phyloP scores from a whole-genome alignment of 2,329 filamentous ascomycete species.

The Elsinoe arachidis region DNA sequence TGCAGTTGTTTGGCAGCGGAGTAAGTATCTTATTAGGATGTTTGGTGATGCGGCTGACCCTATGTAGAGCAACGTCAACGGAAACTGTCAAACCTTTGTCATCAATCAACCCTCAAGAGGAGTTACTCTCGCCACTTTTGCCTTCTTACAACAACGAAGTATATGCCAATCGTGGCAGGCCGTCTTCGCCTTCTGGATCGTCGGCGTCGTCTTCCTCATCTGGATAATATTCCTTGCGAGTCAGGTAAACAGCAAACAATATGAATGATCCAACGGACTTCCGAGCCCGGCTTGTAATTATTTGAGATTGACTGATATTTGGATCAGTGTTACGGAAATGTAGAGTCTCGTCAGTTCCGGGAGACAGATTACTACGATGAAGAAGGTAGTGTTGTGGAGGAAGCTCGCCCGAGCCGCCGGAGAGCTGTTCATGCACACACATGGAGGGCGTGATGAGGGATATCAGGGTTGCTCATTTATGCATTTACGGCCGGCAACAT shows the following conservation, averaged over 20 bases:
- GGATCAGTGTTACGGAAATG: background rate
- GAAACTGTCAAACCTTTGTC: constrained; percentile 51
- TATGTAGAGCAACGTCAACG: constrained; percentile 44
- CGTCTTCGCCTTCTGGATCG: constrained; percentile 54
- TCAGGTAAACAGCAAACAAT: constrained; percentile 17
- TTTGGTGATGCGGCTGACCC: background rate
- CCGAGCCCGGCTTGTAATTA: background rate
- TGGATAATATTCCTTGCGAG: constrained; percentile 56
- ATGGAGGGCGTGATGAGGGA: background rate
- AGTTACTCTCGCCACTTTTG: constrained; percentile 47
- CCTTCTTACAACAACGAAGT: constrained; percentile 53
- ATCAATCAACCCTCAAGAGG: constrained; percentile 41
- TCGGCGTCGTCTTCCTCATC: constrained; percentile 54
- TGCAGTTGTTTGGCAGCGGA: constrained; percentile 49
- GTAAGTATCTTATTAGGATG: constrained; percentile 8
- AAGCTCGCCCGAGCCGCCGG: background rate
- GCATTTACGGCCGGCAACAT: background rate
- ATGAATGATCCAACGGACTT: constrained; percentile 13
- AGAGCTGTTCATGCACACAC: background rate
- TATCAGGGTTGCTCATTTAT: background rate
- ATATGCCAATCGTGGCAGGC: constrained; percentile 59
- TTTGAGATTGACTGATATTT: constrained; percentile 7
- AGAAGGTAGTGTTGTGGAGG: background rate
- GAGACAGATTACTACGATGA: background rate
- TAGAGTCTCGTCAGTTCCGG: background rate